Conservation (phyloP, 2,329 filamentous ascomycete genomes). For the Trichocomaceae sp. region DNA sequence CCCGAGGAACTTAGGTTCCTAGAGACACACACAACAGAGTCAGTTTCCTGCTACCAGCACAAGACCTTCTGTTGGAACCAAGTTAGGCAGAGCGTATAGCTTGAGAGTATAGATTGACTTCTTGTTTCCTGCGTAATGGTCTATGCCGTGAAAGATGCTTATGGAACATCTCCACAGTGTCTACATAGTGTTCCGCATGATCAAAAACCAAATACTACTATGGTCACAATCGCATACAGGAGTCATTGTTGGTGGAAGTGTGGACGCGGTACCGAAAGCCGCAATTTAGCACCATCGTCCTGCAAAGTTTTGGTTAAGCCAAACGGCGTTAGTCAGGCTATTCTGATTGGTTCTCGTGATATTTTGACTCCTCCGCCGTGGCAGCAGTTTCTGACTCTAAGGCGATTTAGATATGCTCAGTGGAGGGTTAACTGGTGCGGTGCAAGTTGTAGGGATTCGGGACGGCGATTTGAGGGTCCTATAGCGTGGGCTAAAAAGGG, state of each 20-base stretch:
- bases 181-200: too few relatives aligned
- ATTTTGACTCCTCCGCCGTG: slow-evolving; percentile 23
- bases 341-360: slow-evolving; percentile 35
- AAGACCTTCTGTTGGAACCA: too few relatives aligned
- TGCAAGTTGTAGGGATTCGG: slow-evolving; percentile 26
- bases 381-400: slow-evolving; percentile 28
- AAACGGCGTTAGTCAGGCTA: slow-evolving; percentile 27
- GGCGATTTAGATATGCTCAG: slow-evolving; percentile 35
- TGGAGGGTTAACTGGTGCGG: slow-evolving; percentile 26
- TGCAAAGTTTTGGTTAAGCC: slow-evolving; percentile 29
- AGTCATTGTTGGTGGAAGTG: slow-evolving; percentile 33
- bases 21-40: too few relatives aligned
- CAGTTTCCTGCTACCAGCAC: too few relatives aligned
- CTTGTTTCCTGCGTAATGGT: too few relatives aligned
- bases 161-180: too few relatives aligned
- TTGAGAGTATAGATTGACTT: too few relatives aligned
- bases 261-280: slow-evolving; percentile 31
- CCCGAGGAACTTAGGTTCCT: too few relatives aligned
- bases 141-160: too few relatives aligned
- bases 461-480: slow-evolving; percentile 24
- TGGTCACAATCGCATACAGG: slow-evolving; percentile 39
- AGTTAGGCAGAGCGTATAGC: too few relatives aligned
- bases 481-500: slow-evolving; percentile 27
- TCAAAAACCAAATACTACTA: slow-evolving; percentile 35
- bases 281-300: slow-evolving; percentile 23